Conservation (phyloP, 129 eudicot species). For the Centella asiatica region DNA sequence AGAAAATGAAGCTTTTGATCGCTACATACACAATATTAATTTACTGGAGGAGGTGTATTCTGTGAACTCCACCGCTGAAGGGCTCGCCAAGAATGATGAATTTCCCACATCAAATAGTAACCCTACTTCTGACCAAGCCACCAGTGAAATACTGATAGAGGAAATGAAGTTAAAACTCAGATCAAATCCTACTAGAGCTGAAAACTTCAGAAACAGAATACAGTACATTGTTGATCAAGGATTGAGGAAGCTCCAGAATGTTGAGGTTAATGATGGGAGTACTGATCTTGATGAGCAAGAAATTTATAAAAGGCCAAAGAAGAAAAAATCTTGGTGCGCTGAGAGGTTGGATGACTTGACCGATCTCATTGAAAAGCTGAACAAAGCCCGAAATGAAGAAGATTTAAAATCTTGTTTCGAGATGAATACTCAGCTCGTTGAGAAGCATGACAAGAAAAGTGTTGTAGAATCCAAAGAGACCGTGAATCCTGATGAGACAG, state of each 20-base stretch:
- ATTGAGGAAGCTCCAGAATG: slow-evolving; percentile 37
- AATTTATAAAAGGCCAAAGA: slow-evolving; percentile 30
- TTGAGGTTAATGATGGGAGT: slow-evolving; percentile 20
- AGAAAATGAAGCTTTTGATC: slow-evolving; percentile 84
- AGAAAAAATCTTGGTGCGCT: slow-evolving; percentile 28
- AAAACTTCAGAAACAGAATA: slow-evolving; percentile 58
- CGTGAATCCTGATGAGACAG: slow-evolving; percentile 7
- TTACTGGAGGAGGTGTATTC: slow-evolving; percentile 67
- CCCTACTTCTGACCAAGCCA: slow-evolving; percentile 21
- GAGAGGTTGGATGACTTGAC: slow-evolving; percentile 26
- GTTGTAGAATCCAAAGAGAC: slow-evolving; percentile 18
- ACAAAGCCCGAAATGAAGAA: slow-evolving; percentile 59
- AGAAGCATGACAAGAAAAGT: slow-evolving; percentile 8
- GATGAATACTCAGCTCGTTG: slow-evolving; percentile 36
- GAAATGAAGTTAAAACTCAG: slow-evolving; percentile 44
- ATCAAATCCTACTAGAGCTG: slow-evolving; percentile 55
- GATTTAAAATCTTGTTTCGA: slow-evolving; percentile 57
- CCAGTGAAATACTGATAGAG: slow-evolving; percentile 23
- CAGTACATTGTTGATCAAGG: slow-evolving; percentile 57
- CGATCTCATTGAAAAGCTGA: slow-evolving; percentile 57
- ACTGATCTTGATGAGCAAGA: slow-evolving; percentile 31
- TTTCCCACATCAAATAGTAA: slow-evolving; percentile 13
- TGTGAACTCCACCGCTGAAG: slow-evolving; percentile 33
- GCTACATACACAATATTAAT: slow-evolving; percentile 63
- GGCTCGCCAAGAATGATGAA: slow-evolving; percentile 16